phyloP scores from a whole-genome alignment of 768 basidiomycete species.

The Hypholoma fasciculare region DNA sequence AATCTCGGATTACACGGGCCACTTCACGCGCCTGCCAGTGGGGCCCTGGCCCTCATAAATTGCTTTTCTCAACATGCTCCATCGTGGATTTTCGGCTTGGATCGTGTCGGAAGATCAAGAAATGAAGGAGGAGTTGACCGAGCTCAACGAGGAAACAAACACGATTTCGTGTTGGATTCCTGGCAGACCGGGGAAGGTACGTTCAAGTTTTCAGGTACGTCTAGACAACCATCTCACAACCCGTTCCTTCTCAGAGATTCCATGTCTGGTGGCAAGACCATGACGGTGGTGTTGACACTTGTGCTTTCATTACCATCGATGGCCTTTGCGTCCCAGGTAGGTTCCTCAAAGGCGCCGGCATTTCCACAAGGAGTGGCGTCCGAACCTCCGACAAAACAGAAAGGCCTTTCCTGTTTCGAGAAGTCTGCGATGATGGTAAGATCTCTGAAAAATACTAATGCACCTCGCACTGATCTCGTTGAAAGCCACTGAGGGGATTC shows the following conservation, averaged over 20 bases:
- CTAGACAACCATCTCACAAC: background rate
- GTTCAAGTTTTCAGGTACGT: constrained; percentile 10
- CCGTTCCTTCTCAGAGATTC: constrained; percentile 43
- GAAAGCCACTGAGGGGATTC: background rate
- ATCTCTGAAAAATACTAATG: background rate
- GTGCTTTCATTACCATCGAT: constrained; percentile 64
- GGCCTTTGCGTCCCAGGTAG: constrained; percentile 62
- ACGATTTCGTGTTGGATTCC: constrained; percentile 71
- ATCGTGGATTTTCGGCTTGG: constrained; percentile 71
- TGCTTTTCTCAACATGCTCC: constrained; percentile 42
- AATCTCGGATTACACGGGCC: background rate
- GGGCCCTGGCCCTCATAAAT: background rate
- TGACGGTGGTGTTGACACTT: constrained; percentile 52
- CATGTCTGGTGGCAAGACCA: constrained; percentile 66
- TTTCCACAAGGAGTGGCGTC: constrained; percentile 52
- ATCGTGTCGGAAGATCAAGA: constrained; percentile 50
- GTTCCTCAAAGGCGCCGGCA: constrained; percentile 58
- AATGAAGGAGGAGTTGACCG: constrained; percentile 57
- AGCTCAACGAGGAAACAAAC: constrained; percentile 41
- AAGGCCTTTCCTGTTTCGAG: constrained; percentile 62
- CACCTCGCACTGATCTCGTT: background rate
- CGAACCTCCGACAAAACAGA: constrained; percentile 51
- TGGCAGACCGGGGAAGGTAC: constrained; percentile 57
- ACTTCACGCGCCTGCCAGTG: background rate
- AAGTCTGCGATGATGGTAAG: constrained; percentile 38